These are phyloP conservation scores for Wickerhamiella brachini DNA, from an alignment of 805 yeast genomes.

Conservation along the genomic window DNA sequence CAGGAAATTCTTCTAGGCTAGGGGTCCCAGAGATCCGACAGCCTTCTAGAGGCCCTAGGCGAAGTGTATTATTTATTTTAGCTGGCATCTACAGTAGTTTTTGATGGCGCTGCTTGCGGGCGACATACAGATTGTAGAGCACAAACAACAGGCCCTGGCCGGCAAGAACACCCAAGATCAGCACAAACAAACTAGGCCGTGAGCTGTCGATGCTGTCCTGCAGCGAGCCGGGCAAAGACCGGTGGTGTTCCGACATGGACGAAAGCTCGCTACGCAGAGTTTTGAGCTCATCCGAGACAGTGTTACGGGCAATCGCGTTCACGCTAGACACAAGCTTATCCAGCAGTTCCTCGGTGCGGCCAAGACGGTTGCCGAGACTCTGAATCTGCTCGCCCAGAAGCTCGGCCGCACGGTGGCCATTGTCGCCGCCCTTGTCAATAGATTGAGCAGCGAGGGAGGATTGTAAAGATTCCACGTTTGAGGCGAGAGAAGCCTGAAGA, in stretches of 20 bases:
- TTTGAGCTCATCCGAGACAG: neutral
- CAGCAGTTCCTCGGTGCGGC: neutral
- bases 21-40: too few species aligned
- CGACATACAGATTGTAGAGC: constrained; percentile 3
- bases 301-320: neutral
- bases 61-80: too few species aligned
- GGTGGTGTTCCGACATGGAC: neutral
- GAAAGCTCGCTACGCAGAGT: neutral
- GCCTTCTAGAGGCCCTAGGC: too few species aligned
- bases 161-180: neutral
- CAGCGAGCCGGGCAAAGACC: neutral
- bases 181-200: neutral
- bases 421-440: neutral
- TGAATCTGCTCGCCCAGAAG: neutral
- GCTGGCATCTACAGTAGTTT: constrained; percentile 6
- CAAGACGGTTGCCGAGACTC: neutral
- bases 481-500: neutral
- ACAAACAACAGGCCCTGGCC: constrained; percentile 5
- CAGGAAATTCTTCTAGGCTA: too few species aligned
- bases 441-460: neutral
- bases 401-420: neutral
- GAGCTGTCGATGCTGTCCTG: neutral
- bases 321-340: neutral
- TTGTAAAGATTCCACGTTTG: neutral
- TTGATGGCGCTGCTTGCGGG: constrained; percentile 6